A percentile compares a stretch with the other conserved stretches of the same genome.
These are phyloP conservation scores for Citrus unshiu DNA, from an alignment of 345 rosid species.

Conservation along the genomic window DNA sequence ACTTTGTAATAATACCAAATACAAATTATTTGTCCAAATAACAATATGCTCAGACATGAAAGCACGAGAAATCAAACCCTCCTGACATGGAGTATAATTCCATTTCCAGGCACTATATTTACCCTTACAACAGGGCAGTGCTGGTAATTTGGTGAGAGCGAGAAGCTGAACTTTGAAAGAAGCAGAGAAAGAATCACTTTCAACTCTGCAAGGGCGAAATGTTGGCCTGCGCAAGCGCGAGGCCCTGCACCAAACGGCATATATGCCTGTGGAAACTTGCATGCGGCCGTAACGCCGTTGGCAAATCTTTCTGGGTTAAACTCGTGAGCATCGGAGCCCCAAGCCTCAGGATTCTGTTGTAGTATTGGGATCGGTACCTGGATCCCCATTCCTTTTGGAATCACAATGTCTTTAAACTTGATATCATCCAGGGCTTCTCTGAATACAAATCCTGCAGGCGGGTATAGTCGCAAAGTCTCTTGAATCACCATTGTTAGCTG, in stretches of 20 bases:
- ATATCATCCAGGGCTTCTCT: slow-evolving; percentile 30
- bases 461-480: slow-evolving; percentile 41
- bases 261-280: slow-evolving; percentile 42
- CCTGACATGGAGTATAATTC: slow-evolving; percentile 25
- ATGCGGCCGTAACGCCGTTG: slow-evolving; percentile 41
- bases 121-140: slow-evolving; percentile 39
- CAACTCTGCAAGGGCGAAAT: slow-evolving; percentile 43
- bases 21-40: background rate
- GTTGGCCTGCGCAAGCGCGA: slow-evolving; percentile 40
- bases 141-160: slow-evolving; percentile 30
- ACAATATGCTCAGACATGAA: background rate
- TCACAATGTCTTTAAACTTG: slow-evolving; percentile 27
- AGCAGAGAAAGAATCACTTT: slow-evolving; percentile 37
- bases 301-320: slow-evolving; percentile 46
- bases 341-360: slow-evolving; percentile 30
- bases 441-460: slow-evolving; percentile 23
- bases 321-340: slow-evolving; percentile 43
- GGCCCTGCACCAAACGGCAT: slow-evolving; percentile 47
- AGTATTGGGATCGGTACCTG: slow-evolving; percentile 30
- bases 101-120: slow-evolving; percentile 31
- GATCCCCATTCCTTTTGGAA: slow-evolving; percentile 37
- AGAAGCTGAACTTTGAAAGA: slow-evolving; percentile 36
- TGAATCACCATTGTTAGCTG: slow-evolving; percentile 39
- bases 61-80: slow-evolving; percentile 2
- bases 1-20: background rate